Base-by-base conservation (phyloP, 2,329 filamentous ascomycete genomes). In the Fusarium scirpi region DNA sequence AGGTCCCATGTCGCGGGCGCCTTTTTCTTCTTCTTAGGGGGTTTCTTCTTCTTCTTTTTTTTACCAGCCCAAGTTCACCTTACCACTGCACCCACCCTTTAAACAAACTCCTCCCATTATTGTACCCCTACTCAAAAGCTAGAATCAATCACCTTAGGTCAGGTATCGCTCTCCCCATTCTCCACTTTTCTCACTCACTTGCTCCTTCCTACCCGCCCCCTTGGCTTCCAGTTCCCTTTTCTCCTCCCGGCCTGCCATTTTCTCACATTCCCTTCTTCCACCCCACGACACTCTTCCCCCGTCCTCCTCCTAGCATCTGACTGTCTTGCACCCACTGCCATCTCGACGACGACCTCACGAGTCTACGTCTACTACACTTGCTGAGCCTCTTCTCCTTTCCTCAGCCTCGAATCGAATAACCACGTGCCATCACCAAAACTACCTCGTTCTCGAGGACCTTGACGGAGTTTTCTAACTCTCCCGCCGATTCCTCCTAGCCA, bases 101-200 rank as follows among this genome's bases (percentile, higher is more conserved):
- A 62, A 53, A 65, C 60, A 30, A 57, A 65, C 58, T 65, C 52
- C 58, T 52, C 27, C 55, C 43, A 44, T 29, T 51, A 24, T 16
- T 34, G 30, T 53, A 43, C 34, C 54, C 65, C 59, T 64, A 65
- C 60, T 55, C 48, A n/a, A 64, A n/a, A 22, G 12, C 57, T 29
- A 25, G 53, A 49, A 65, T 56, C 60, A 48, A 45, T 38, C 34
- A 38, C 38, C 44, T 45, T 47, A 56, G 60, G 60, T 58, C 56
- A 52, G 49, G 32, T 52, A 43, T 62, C 56, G 58, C 63, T 70
- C 69, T 77, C 68, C 54, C 67, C 59, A 66, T 70, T 60, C 69
- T 58, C 67, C 67, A 68, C 68, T 67, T 71, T 70, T 69, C 62
- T 70, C 65, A 56, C 66, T 70, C 62, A 58, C 53, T 68, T 65